Percentiles rank a stretch among this genome's conserved stretches.
Conservation (phyloP, 306 rosid genomes). For the Castanopsis chinensis region DNA sequence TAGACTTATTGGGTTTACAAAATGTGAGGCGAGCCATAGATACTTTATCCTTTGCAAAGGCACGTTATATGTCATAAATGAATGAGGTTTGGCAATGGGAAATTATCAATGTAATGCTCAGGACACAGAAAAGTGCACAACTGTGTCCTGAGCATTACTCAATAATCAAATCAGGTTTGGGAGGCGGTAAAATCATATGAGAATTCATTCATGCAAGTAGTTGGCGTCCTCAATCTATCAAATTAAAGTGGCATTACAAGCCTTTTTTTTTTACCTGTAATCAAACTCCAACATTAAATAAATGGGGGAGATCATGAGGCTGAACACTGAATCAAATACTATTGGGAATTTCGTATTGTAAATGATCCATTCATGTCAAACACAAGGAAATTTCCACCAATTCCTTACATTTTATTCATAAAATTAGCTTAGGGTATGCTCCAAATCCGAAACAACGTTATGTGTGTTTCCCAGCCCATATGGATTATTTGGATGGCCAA, state of each 20-base stretch:
- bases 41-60: too few relatives aligned
- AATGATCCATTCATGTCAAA: constrained; percentile 16
- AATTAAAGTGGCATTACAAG: background rate
- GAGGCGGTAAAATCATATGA: too few relatives aligned
- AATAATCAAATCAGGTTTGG: too few relatives aligned
- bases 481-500: constrained; percentile 33
- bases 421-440: constrained; percentile 20
- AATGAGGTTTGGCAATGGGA: too few relatives aligned
- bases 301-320: background rate
- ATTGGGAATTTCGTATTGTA: constrained; percentile 11
- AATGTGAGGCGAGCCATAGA: too few relatives aligned
- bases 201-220: background rate
- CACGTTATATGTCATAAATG: too few relatives aligned
- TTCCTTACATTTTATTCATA: constrained; percentile 41
- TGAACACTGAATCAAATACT: background rate
- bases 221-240: background rate
- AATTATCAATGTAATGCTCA: too few relatives aligned
- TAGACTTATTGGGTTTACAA: too few relatives aligned
- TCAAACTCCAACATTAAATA: background rate
- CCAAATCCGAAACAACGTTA: constrained; percentile 22
- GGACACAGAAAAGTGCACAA: too few relatives aligned
- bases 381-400: background rate
- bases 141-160: too few relatives aligned
- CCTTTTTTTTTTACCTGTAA: background rate
- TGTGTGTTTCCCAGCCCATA: constrained; percentile 6